Conservation (phyloP, 108 stramenopile species). For the Craspedostauros australis region DNA sequence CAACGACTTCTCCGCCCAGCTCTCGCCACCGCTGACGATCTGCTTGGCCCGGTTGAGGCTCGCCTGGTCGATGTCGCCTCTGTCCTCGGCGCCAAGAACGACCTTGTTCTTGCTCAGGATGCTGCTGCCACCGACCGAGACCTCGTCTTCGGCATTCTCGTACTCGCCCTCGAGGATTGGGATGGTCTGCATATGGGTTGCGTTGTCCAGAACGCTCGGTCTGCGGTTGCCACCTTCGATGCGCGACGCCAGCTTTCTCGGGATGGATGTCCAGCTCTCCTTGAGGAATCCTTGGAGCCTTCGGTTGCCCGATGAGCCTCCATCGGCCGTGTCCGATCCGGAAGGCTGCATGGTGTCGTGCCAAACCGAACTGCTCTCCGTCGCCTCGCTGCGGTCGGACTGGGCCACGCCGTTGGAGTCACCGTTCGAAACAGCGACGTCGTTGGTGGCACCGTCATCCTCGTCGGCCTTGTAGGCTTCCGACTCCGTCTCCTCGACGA, state of each 20-base stretch:
- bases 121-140: slow-evolving; percentile 52
- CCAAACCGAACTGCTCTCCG: slow-evolving; percentile 15
- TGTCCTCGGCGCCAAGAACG: slow-evolving; percentile 33
- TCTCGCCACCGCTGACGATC: slow-evolving; percentile 69
- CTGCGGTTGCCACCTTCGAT: slow-evolving; percentile 35
- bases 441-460: slow-evolving; percentile 6
- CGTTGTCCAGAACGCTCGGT: slow-evolving; percentile 6
- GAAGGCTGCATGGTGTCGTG: slow-evolving; percentile 19
- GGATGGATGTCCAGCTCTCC: slow-evolving; percentile 48
- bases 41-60: slow-evolving; percentile 61
- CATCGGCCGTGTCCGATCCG: slow-evolving; percentile 12
- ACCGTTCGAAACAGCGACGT: slow-evolving; percentile 9
- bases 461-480: slow-evolving; percentile 1
- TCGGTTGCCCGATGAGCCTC: slow-evolving; percentile 33
- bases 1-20: slow-evolving; percentile 81
- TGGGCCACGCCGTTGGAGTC: slow-evolving; percentile 12
- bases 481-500: slow-evolving; percentile 28
- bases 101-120: slow-evolving; percentile 48
- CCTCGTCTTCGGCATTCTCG: slow-evolving; percentile 31
- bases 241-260: slow-evolving; percentile 48
- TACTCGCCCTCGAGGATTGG: slow-evolving; percentile 40
- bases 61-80: slow-evolving; percentile 58
- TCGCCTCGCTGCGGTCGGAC: slow-evolving; percentile 5
- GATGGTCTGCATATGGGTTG: slow-evolving; percentile 19
- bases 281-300: slow-evolving; percentile 34